phyloP scores from a whole-genome alignment of 768 basidiomycete genomes.

The Tulasnella sp. region DNA sequence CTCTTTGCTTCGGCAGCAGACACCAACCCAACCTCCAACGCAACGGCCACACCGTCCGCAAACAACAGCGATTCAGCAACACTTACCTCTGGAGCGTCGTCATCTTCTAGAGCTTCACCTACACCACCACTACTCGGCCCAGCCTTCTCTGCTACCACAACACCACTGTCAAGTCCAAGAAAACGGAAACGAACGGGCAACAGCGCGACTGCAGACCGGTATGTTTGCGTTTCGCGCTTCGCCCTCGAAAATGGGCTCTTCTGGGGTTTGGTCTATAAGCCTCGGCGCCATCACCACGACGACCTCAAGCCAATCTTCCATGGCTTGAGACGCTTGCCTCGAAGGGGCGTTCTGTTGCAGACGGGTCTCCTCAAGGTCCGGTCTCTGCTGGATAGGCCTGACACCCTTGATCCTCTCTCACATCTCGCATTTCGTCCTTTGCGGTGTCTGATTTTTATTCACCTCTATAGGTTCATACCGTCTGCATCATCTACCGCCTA shows the following conservation, averaged over 20 bases:
- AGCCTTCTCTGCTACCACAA: neutral
- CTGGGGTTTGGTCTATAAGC: neutral
- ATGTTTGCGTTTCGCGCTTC: neutral
- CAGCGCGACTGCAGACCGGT: neutral
- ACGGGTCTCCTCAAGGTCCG: too few relatives aligned
- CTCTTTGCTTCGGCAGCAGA: constrained; percentile 1
- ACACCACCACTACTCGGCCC: neutral
- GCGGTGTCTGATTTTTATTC: neutral
- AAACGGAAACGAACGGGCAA: constrained; percentile 1
- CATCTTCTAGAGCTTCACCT: neutral
- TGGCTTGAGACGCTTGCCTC: too few relatives aligned
- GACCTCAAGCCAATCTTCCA: too few relatives aligned
- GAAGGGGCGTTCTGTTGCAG: too few relatives aligned
- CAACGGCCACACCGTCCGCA: neutral
- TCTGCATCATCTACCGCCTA: neutral
- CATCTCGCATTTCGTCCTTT: neutral
- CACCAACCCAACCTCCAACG: neutral
- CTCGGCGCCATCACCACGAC: too few relatives aligned
- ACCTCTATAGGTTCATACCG: neutral
- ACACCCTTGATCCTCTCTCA: too few relatives aligned
- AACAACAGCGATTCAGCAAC: neutral
- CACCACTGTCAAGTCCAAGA: neutral
- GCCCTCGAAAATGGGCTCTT: neutral
- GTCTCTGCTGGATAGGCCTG: too few relatives aligned
- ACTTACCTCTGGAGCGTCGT: neutral